Base-by-base conservation (phyloP, 1,284 basidiomycete genomes). In the Amylostereum areolatum region DNA sequence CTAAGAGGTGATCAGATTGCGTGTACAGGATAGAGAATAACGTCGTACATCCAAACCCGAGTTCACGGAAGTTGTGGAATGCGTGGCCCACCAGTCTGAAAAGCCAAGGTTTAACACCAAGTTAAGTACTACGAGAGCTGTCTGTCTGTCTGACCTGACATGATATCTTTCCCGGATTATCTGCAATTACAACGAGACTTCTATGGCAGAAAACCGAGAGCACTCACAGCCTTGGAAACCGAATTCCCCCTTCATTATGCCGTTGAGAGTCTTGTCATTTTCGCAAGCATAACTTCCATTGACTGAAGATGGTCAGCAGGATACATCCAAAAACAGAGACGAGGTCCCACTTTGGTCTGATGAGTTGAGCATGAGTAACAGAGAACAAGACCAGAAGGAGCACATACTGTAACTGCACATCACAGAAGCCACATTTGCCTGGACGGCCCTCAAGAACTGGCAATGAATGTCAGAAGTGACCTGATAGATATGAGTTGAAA, bases 211-310 rank as follows among this genome's bases (percentile, higher is more conserved):
- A 18, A 18, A 18, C 18, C 18, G 18, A 18, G 18, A 18, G 18
- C 18, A 65, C 77, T 61, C 56, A 80, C 77, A 85, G 48, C 86
- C 86, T 56, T 81, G 79, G 68, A 87, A 90, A 0, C 79, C 80
- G 46, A 85, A 74, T 63, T 91, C 86, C 18, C 73, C 74, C 67
- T 90, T 90, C 47, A 89, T 66, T 25, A 87, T 68, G n/a, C 78
- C 79, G 61, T 89, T 89, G 52, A 88, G 64, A 4, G 75, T 73
- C 60, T 81, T 73, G 51, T 77, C 73, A 60, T 89, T 88, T 58
- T 87, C 80, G 57, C 85, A 88, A 0, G 83, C 75, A 57, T 70
- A 86, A 0, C 77, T 80, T 12, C 78, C 74, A 60, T 89, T 89
- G 62, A 84, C 73, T 74, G 51, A n/a, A 3, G 36, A 25, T 9